phyloP scores from a whole-genome alignment of 345 rosid genomes.

The Orychophragmus violaceus region DNA sequence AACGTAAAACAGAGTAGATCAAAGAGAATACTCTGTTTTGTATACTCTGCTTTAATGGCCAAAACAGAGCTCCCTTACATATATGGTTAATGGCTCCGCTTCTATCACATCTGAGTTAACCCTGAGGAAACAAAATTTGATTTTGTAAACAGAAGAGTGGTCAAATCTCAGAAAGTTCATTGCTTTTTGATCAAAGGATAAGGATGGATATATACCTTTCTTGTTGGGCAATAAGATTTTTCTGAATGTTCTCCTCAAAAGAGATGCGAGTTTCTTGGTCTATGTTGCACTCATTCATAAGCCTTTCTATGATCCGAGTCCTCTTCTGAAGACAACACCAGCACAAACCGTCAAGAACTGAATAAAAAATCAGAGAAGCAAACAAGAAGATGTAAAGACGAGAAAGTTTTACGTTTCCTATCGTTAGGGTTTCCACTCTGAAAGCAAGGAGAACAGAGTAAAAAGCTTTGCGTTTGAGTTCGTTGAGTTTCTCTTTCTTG shows the following conservation, averaged over 20 bases:
- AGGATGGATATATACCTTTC: not conserved
- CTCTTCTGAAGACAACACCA: conserved; percentile 1
- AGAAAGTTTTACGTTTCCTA: not conserved
- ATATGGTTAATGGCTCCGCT: not conserved
- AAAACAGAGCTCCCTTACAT: not conserved
- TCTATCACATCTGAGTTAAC: not conserved
- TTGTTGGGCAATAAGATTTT: not conserved
- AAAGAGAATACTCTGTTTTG: not conserved
- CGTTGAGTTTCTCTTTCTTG: not conserved
- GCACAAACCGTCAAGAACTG: not conserved
- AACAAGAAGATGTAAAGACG: not conserved
- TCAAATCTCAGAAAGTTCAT: not conserved
- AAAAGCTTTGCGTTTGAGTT: not conserved
- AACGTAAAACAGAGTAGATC: not conserved
- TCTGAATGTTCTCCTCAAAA: not conserved
- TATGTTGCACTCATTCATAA: conserved; percentile 9
- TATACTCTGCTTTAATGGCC: not conserved
- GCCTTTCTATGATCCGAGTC: not conserved
- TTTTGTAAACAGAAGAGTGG: not conserved
- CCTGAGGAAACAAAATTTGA: not conserved
- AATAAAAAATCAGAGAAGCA: not conserved
- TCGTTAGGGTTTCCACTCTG: not conserved
- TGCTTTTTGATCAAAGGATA: not conserved
- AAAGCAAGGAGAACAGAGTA: conserved; percentile 16
- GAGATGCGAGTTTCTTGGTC: not conserved